Conservation (phyloP, 768 basidiomycete species). For the Podaxis sp. region DNA sequence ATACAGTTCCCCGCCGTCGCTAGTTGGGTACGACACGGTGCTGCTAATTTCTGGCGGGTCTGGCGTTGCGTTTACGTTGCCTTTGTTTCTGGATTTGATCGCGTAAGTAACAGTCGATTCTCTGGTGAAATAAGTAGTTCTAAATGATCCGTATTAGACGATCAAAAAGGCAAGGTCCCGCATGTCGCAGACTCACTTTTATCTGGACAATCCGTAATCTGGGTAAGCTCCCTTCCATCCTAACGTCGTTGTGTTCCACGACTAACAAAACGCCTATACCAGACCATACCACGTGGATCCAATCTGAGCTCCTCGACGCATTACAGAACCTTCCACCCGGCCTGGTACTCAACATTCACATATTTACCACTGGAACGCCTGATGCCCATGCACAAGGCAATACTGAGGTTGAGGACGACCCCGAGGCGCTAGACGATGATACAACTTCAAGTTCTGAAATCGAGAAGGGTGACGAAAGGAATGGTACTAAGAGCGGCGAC, state of each 20-base stretch:
- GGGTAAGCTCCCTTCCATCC: constrained; percentile 24
- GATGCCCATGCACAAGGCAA: not conserved
- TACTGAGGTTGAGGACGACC: constrained; percentile 10
- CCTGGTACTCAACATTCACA: constrained; percentile 36
- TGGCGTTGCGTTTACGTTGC: constrained; percentile 47
- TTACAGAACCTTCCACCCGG: constrained; percentile 27
- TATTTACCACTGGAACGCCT: constrained; percentile 37
- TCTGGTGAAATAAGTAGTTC: not conserved
- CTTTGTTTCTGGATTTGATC: constrained; percentile 43
- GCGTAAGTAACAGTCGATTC: constrained; percentile 27
- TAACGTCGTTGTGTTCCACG: not conserved
- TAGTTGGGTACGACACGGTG: constrained; percentile 37
- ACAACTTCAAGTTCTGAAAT: constrained; percentile 14
- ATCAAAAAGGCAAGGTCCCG: constrained; percentile 23
- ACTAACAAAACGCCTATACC: not conserved
- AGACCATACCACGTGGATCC: constrained; percentile 48
- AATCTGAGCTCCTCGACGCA: constrained; percentile 33
- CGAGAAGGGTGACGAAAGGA: constrained; percentile 20
- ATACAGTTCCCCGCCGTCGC: constrained; percentile 37
- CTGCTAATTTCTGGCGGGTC: constrained; percentile 50
- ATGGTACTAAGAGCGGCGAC: constrained; percentile 15
- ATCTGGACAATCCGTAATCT: constrained; percentile 45
- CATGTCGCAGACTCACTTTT: constrained; percentile 35
- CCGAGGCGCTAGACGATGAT: constrained; percentile 23
- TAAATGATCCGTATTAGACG: constrained; percentile 22